A percentile compares a stretch with the other conserved stretches of the same genome.
Evolutionary conservation across 148 eudicot species (phyloP).

Genomic region (Fallopia convolvulus): DNA sequence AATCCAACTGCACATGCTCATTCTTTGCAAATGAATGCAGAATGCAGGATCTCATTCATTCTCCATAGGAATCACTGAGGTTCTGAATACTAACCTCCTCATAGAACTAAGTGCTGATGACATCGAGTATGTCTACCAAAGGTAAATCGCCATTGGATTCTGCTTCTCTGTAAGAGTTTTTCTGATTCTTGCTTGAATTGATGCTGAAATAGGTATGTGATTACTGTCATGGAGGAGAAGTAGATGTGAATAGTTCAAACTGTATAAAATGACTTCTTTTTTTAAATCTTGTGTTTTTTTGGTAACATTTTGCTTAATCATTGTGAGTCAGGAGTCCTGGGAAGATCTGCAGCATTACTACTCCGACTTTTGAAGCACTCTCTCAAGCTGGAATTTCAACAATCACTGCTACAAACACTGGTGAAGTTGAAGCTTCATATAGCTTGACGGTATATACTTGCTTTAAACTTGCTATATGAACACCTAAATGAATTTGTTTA

Average conservation of each 20-base stretch:
- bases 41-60: constrained; percentile 80
- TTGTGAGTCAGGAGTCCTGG: constrained; percentile 72
- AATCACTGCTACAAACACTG: constrained; percentile 62
- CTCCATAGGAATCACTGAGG: constrained; percentile 88
- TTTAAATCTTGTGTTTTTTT: not conserved
- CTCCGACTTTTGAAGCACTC: constrained; percentile 90
- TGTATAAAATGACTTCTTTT: not conserved
- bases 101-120: constrained; percentile 87
- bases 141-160: constrained; percentile 24
- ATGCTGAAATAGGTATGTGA: not conserved
- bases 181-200: not conserved
- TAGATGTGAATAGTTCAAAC: not conserved
- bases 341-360: constrained; percentile 60
- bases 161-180: not conserved
- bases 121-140: constrained; percentile 83
- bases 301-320: not conserved
- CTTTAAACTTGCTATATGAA: not conserved
- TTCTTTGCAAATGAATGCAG: constrained; percentile 31
- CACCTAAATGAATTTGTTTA: not conserved
- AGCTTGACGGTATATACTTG: constrained; percentile 63
- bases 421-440: constrained; percentile 92
- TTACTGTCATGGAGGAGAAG: not conserved
- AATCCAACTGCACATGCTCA: not conserved
- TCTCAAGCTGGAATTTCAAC: constrained; percentile 80
- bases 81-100: constrained; percentile 70